phyloP scores from a whole-genome alignment of 2,329 filamentous ascomycete genomes.

The Monosporascus sp. region DNA sequence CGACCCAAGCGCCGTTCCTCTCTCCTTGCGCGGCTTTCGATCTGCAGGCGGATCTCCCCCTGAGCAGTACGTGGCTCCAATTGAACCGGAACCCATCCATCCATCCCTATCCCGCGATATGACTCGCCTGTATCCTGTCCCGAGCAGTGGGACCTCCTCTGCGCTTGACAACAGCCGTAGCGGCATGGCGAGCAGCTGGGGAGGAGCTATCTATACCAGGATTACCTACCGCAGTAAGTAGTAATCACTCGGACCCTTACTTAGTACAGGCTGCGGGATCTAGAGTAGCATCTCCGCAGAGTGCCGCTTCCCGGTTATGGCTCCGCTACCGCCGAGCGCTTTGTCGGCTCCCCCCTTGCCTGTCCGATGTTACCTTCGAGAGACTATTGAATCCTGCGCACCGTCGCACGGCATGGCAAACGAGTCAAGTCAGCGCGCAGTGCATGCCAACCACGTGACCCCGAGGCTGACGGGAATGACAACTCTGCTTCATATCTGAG shows the following conservation, averaged over 20 bases:
- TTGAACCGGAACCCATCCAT: neutral
- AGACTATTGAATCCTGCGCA: too few species aligned
- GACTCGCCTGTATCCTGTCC: neutral
- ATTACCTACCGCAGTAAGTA: neutral
- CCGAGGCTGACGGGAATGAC: too few species aligned
- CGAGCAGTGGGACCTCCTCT: neutral
- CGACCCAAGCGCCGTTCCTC: neutral
- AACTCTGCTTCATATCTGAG: too few species aligned
- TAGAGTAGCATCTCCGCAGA: neutral
- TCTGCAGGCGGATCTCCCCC: neutral
- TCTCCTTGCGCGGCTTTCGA: neutral
- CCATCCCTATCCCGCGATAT: neutral
- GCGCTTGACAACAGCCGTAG: neutral
- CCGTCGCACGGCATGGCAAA: too few species aligned
- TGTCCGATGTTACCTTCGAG: too few species aligned
- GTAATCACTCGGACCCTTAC: too few species aligned
- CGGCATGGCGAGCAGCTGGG: too few species aligned
- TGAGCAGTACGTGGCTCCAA: neutral
- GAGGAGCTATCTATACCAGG: neutral
- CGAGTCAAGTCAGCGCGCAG: too few species aligned
- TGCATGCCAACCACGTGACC: too few species aligned
- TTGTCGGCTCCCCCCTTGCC: too few species aligned
- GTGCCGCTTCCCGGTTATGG: neutral
- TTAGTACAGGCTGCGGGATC: neutral
- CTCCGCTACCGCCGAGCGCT: too few species aligned